Evolutionary conservation across 2,329 filamentous ascomycete genomes (phyloP), one percentile per base, ranked within the genome.

Genomic region (Clarireedia homoeocarpa): DNA sequence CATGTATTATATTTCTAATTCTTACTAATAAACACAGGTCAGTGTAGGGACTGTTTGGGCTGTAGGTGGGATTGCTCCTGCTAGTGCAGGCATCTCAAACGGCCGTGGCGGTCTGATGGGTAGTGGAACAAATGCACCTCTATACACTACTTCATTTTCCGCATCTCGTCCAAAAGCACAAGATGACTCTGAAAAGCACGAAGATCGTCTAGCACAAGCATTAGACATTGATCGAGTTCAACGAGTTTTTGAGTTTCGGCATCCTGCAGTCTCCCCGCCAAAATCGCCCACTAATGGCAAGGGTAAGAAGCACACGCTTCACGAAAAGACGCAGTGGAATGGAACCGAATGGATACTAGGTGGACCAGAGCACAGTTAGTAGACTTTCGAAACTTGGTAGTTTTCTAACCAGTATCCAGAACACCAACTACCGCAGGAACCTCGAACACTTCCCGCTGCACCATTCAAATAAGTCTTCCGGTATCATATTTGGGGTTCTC

Each of bases 11-110:
- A 12, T 51, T 47, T 27, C 5, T 17, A 17, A n/a, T 10, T 10
- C 15, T 30, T 58, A 34, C 62, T 65, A 44, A 62, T 53, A 44
- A 14, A 2, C 47, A 55, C 76, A 84, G 66, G 74, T 82, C 59
- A 91, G 87, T 68, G 73, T 77, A 59, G 86, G 87, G 2, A 79
- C 84, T 9, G 77, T 92, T 17, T 95, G 89, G 89, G 81, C 83
- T 17, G 83, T 94, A 10, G 88, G 89, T 26, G 86, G 88, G n/a
- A 67, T 81, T 9, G 79, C 81, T 50, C 80, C 82, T n/a, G 73
- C 75, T 6, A 74, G 74, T 26, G 73, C 76, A 15, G 78, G 78
- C 12, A 73, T 85, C 20, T 74, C 85, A 48, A 77, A 86, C 69
- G 86, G 85, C 1, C 78, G 78, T 57, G 85, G 84, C 26, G 79